Evolutionary conservation across 2,329 filamentous ascomycete genomes (phyloP).

Genomic region (Acrocalymma vagum): DNA sequence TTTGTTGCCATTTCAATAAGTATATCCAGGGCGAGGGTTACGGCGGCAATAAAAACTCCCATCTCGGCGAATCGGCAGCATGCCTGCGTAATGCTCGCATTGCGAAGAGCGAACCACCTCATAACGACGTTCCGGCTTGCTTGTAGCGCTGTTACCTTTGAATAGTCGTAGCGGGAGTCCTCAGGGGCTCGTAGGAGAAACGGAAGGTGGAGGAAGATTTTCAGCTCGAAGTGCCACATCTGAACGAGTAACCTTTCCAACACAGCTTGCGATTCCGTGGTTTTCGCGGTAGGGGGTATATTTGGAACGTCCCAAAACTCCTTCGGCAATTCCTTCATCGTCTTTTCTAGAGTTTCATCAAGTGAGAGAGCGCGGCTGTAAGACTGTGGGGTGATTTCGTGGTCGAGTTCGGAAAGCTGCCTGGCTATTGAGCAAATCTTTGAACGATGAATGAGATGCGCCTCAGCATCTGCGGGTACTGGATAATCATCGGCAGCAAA

Average conservation of each 20-base stretch:
- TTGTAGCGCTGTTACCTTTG: slow-evolving; percentile 43
- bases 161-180: slow-evolving; percentile 44
- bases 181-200: slow-evolving; percentile 39
- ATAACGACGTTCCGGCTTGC: slow-evolving; percentile 45
- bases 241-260: slow-evolving; percentile 42
- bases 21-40: slow-evolving; percentile 45
- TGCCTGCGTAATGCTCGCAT: slow-evolving; percentile 43
- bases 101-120: slow-evolving; percentile 47
- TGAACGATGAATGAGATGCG: slow-evolving; percentile 31
- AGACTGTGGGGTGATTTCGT: slow-evolving; percentile 36
- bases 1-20: slow-evolving; percentile 45
- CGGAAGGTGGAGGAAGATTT: slow-evolving; percentile 45
- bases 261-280: slow-evolving; percentile 34
- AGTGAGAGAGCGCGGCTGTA: slow-evolving; percentile 41
- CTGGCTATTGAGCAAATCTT: slow-evolving; percentile 30
- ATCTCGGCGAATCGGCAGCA: slow-evolving; percentile 44
- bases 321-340: slow-evolving; percentile 38
- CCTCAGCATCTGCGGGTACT: slow-evolving; percentile 22
- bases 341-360: slow-evolving; percentile 40
- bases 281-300: slow-evolving; percentile 40
- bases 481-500: slow-evolving; percentile 45
- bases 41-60: slow-evolving; percentile 44
- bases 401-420: slow-evolving; percentile 39
- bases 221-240: slow-evolving; percentile 46
- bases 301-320: slow-evolving; percentile 49